Evolutionary conservation across 179 eudicot species (phyloP).

Genomic region (Drosera spatulata): DNA sequence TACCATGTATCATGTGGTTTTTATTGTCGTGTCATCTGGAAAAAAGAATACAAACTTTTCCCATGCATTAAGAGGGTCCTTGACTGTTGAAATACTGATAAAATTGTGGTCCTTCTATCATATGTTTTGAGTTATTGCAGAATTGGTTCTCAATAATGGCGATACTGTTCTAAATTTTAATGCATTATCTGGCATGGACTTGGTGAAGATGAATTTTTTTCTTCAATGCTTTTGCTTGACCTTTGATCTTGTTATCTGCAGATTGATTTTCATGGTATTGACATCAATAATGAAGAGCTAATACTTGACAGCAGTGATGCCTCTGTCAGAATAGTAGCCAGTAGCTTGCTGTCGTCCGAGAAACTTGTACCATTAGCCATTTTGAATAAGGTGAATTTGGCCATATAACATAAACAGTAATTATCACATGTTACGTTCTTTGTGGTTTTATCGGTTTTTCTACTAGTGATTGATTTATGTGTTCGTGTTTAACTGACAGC

Average conservation of each 20-base stretch:
- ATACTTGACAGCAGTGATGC: constrained; percentile 88
- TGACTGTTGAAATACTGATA: too few species aligned
- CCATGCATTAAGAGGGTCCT: too few species aligned
- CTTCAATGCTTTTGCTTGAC: neutral
- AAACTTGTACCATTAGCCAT: constrained; percentile 72
- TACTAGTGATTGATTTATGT: neutral
- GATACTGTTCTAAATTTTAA: too few species aligned
- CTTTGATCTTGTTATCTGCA: constrained; percentile 13
- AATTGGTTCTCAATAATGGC: too few species aligned
- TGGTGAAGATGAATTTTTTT: too few species aligned
- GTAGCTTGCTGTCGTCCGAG: constrained; percentile 74
- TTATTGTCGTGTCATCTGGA: too few species aligned
- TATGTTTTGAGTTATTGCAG: too few species aligned
- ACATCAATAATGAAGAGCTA: constrained; percentile 65
- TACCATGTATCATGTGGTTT: too few species aligned
- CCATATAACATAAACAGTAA: neutral
- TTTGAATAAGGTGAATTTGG: constrained; percentile 52
- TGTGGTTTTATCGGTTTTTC: neutral
- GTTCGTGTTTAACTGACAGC: constrained; percentile 26
- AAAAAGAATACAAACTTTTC: too few species aligned
- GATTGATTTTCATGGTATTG: constrained; percentile 91
- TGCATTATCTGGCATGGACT: too few species aligned
- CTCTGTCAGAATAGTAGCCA: constrained; percentile 69
- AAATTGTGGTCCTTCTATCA: too few species aligned
- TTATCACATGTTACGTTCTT: neutral